Evolutionary conservation across 805 yeast species (phyloP).

Genomic region (Monosporozyma servazzii): DNA sequence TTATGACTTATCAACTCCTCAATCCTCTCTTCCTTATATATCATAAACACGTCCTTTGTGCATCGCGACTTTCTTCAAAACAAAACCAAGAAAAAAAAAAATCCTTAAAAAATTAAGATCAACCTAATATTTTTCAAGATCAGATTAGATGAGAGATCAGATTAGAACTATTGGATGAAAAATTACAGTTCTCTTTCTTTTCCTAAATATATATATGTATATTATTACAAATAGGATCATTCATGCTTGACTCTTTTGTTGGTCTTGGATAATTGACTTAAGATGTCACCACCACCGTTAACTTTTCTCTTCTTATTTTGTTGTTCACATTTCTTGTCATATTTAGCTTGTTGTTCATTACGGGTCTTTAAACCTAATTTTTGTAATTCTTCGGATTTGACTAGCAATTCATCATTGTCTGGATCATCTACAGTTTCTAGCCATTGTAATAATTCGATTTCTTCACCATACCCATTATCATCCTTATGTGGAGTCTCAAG

Average conservation of each 20-base stretch:
- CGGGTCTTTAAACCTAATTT: conserved; percentile 61
- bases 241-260: neutral
- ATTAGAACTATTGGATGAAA: neutral
- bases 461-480: conserved; percentile 66
- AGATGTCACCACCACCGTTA: conserved; percentile 10
- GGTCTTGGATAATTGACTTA: conserved; percentile 13
- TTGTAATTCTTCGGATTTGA: conserved; percentile 41
- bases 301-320: conserved; percentile 12
- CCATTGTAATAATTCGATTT: conserved; percentile 78
- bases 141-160: neutral
- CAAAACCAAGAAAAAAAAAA: neutral
- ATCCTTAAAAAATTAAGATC: neutral
- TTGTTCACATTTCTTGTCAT: conserved; percentile 40
- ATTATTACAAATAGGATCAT: neutral
- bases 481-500: conserved; percentile 70
- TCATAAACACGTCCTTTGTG: neutral
- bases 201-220: neutral
- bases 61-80: neutral
- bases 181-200: neutral
- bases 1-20: neutral
- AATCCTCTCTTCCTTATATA: neutral
- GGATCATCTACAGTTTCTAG: conserved; percentile 32
- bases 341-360: conserved; percentile 56
- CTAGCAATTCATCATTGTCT: conserved; percentile 43
- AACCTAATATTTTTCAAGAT: neutral